A percentile compares a stretch with the other conserved stretches of the same genome.
phyloP scores from a whole-genome alignment of 257 asterid genomes.

The Linderniella brevidens region DNA sequence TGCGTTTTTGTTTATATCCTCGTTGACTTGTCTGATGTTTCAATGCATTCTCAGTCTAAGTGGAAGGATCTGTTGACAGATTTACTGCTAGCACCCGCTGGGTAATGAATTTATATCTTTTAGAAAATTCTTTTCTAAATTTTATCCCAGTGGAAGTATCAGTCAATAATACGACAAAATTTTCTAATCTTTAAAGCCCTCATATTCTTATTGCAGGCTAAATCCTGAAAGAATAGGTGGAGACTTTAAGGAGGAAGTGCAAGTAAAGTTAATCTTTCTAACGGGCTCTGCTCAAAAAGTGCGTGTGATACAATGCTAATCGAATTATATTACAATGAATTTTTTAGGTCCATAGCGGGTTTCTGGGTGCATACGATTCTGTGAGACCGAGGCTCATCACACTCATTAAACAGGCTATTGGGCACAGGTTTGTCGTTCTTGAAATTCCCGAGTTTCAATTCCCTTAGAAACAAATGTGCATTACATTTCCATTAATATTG shows the following conservation, averaged over 20 bases:
- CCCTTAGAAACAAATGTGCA: not conserved
- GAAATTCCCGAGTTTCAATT: no score
- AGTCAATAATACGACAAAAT: no score
- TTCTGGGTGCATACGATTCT: slow-evolving; percentile 88
- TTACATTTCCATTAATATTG: not conserved
- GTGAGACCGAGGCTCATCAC: slow-evolving; percentile 70
- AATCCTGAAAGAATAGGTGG: slow-evolving; percentile 97
- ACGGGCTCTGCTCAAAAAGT: not conserved
- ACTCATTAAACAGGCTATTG: slow-evolving; percentile 67
- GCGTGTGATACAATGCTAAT: not conserved
- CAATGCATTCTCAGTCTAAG: slow-evolving; percentile 43
- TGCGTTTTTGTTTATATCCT: not conserved
- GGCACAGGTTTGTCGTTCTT: slow-evolving; percentile 35
- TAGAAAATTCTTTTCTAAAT: not conserved
- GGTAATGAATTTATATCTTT: slow-evolving; percentile 34
- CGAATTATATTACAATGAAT: not conserved
- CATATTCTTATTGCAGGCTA: slow-evolving; percentile 28
- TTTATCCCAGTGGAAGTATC: no score
- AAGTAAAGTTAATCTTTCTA: slow-evolving; percentile 23
- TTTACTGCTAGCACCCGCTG: slow-evolving; percentile 85
- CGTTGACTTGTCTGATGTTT: slow-evolving; percentile 11
- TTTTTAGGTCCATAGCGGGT: slow-evolving; percentile 88
- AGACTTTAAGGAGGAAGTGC: slow-evolving; percentile 83
- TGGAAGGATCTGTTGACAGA: slow-evolving; percentile 94
- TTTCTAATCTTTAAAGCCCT: not conserved